Evolutionary conservation across 495 filamentous ascomycete species (phyloP).

Genomic region (Saxophila tyrrhenica): DNA sequence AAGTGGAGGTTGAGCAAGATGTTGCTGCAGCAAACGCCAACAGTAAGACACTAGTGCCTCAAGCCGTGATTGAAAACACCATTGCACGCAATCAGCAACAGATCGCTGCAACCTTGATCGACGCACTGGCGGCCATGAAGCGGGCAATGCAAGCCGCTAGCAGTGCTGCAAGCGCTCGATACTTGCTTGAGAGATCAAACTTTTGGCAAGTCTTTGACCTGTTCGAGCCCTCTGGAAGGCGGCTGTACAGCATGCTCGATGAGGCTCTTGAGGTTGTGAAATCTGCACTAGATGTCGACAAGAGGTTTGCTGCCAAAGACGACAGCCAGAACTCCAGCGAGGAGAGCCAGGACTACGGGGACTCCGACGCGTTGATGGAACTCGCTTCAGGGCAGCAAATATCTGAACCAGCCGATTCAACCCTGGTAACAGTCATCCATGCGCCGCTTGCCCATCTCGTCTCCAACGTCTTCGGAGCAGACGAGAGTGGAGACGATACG

Average conservation of each 20-base stretch:
- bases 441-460: conserved; percentile 45
- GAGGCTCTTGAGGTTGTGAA: conserved; percentile 35
- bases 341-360: conserved; percentile 67
- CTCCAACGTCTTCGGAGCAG: conserved; percentile 60
- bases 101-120: conserved; percentile 46
- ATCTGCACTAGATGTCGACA: conserved; percentile 20
- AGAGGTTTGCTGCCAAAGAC: neutral
- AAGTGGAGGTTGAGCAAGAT: conserved; percentile 51
- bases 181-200: conserved; percentile 25
- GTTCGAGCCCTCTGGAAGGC: conserved; percentile 30
- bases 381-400: conserved; percentile 12
- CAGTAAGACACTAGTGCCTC: conserved; percentile 33
- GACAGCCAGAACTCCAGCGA: conserved; percentile 33
- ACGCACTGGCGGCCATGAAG: conserved; percentile 42
- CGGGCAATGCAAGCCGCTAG: conserved; percentile 36
- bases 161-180: conserved; percentile 28
- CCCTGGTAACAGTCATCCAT: conserved; percentile 34
- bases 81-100: conserved; percentile 52
- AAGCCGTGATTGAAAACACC: conserved; percentile 41
- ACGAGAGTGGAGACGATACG: conserved; percentile 44
- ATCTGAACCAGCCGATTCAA: conserved; percentile 19
- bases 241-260: conserved; percentile 29
- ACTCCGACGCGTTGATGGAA: conserved; percentile 45
- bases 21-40: conserved; percentile 28
- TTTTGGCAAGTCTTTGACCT: conserved; percentile 32